phyloP scores from a whole-genome alignment of 176 grass and related monocot species.

The Oryza glaberrima region DNA sequence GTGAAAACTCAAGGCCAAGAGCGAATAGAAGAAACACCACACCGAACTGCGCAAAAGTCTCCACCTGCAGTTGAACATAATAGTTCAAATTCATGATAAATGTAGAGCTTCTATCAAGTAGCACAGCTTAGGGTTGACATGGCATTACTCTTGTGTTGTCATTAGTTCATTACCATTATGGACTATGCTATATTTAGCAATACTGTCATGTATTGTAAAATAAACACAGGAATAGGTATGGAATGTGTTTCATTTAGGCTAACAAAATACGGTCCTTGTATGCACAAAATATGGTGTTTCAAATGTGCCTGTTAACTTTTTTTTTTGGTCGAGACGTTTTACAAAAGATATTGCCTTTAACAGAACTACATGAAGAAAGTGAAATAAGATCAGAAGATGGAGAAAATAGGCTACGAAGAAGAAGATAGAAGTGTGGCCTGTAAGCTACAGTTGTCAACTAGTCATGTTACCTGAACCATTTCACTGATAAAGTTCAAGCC shows the following conservation, averaged over 20 bases:
- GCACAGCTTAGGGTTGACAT: conserved; percentile 5
- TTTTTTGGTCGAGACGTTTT: conserved; percentile 25
- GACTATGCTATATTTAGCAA: not conserved
- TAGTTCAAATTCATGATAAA: conserved; percentile 27
- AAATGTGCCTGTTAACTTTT: conserved; percentile 6
- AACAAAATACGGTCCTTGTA: conserved; percentile 19
- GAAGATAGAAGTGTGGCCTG: not conserved
- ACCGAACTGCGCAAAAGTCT: conserved; percentile 99
- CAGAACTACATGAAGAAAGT: not conserved
- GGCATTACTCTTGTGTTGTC: not conserved
- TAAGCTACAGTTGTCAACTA: not conserved
- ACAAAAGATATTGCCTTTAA: not conserved
- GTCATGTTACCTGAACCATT: conserved; percentile 89
- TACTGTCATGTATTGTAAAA: conserved; percentile 1
- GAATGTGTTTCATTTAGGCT: conserved; percentile 3
- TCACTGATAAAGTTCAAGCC: conserved; percentile 90
- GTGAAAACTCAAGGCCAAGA: conserved; percentile 95
- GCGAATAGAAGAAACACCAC: conserved; percentile 99
- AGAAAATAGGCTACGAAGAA: not conserved
- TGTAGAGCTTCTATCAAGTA: conserved; percentile 13
- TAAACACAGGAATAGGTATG: not conserved
- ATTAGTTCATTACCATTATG: not conserved
- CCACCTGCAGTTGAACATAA: conserved; percentile 69
- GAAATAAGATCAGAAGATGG: not conserved
- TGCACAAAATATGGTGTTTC: conserved; percentile 36